A percentile compares a stretch with the other conserved stretches of the same genome.
These are phyloP conservation scores for Spathaspora passalidarum DNA, from an alignment of 805 yeast genomes.

Conservation along the genomic window DNA sequence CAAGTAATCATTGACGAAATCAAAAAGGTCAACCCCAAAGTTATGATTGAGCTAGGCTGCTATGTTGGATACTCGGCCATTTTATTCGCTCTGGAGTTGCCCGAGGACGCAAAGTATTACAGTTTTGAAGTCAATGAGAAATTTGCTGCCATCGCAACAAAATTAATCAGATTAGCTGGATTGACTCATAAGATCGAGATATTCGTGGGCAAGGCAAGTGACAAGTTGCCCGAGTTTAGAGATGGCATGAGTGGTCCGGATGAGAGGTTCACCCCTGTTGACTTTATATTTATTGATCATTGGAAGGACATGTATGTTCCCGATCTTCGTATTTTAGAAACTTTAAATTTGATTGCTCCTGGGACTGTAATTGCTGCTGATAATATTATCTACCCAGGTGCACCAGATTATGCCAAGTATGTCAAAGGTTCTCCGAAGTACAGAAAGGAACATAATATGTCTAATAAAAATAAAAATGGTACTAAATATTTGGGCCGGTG, in stretches of 20 bases:
- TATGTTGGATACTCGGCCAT: constrained; percentile 38
- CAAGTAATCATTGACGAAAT: constrained; percentile 22
- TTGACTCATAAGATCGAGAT: constrained; percentile 26
- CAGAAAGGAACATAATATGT: constrained; percentile 27
- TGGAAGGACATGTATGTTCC: constrained; percentile 36
- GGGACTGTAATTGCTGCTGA: constrained; percentile 41
- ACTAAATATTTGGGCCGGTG: constrained; percentile 32
- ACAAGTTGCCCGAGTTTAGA: constrained; percentile 24
- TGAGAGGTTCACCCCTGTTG: constrained; percentile 19
- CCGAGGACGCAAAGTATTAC: constrained; percentile 24
- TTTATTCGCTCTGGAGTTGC: constrained; percentile 26
- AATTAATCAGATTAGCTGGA: constrained; percentile 32
- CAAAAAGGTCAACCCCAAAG: constrained; percentile 18
- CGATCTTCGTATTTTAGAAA: constrained; percentile 40
- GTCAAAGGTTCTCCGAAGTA: constrained; percentile 36
- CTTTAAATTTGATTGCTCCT: constrained; percentile 34
- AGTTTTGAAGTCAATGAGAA: constrained; percentile 30
- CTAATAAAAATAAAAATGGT: constrained; percentile 24
- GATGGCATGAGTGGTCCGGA: constrained; percentile 8
- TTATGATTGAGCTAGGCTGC: constrained; percentile 32
- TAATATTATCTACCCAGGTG: constrained; percentile 34
- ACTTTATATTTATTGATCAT: constrained; percentile 42
- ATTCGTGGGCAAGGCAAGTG: constrained; percentile 30
- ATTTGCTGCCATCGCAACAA: constrained; percentile 27
- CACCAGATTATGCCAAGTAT: constrained; percentile 37